Evolutionary conservation across 1,284 basidiomycete genomes (phyloP).

Genomic region (Austroboletus niveus): DNA sequence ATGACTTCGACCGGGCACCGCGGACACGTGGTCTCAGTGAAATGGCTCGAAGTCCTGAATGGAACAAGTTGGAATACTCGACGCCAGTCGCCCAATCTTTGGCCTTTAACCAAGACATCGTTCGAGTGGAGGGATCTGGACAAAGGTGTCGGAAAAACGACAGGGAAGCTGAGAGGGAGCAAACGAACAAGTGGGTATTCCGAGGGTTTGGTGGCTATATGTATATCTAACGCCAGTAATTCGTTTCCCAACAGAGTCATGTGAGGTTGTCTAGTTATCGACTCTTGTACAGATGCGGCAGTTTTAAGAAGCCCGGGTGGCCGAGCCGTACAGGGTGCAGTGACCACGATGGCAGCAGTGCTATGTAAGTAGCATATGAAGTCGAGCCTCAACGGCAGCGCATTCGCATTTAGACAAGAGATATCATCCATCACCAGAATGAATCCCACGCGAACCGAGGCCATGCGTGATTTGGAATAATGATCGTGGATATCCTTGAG

Average conservation of each 20-base stretch:
- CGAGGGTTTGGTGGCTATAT: conserved; percentile 18
- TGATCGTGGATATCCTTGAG: not conserved
- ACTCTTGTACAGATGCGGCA: conserved; percentile 1
- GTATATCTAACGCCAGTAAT: conserved; percentile 10
- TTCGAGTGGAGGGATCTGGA: not conserved
- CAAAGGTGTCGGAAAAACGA: not conserved
- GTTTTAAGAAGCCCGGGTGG: conserved; percentile 10
- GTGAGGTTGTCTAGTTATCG: conserved; percentile 7
- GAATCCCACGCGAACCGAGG: not conserved
- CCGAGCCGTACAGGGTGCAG: conserved; percentile 2
- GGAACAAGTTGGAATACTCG: conserved; percentile 31
- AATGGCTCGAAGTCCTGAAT: conserved; percentile 29
- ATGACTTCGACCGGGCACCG: conserved; percentile 11
- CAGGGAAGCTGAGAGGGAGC: not conserved
- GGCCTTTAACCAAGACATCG: conserved; percentile 33
- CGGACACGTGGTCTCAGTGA: conserved; percentile 13
- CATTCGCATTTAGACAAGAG: conserved; percentile 8
- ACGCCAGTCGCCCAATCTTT: conserved; percentile 29
- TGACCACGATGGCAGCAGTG: conserved; percentile 8
- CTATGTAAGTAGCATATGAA: not conserved
- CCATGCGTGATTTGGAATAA: conserved; percentile 4
- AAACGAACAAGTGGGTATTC: not conserved
- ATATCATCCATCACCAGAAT: not conserved
- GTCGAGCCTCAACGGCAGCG: not conserved
- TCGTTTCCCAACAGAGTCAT: conserved; percentile 17